Base-by-base conservation (phyloP, 768 basidiomycete species). In the Tephrocybe sp. region DNA sequence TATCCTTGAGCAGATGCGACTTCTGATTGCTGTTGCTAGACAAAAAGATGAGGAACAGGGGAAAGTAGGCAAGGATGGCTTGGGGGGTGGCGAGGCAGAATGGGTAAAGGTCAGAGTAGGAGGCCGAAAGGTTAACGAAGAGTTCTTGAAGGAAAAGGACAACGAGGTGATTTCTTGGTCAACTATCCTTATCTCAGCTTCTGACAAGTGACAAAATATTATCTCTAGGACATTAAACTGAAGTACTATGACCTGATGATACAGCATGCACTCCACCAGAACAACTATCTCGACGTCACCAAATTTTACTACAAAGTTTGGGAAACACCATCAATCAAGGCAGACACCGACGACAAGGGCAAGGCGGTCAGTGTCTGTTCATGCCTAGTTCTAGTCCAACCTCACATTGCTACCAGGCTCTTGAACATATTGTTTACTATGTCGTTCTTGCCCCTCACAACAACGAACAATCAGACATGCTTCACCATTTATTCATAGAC, bases 181-280 rank as follows among this genome's bases (percentile, higher is more conserved):
- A 4, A 36, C 20, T n/a, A n/a, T 16, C 16, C 13, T 20, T 14
- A 6, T 26, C 26, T 26, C 55, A 16, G 50, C 34, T 14, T 23
- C 41, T 54, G 48, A 52, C 43, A 10, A 30, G 26, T 19, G 55
- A 48, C 20, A 43, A 40, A 4, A 26, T 26, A 7, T 26, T 26
- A 26, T 26, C 9, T 31, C 4, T 64, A 98, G 94, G 93, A 91
- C 62, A 79, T 98, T 58, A 98, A 98, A 76, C 81, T 98, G 62
- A 92, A 91, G 63, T 98, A 85, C 67, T 98, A 98, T 68, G 87
- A 95, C 59, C 75, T 99, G 54, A 96, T 98, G 91, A 95, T 98
- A 48, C 89, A 94, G 68, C 87, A 93, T 61, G 92, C 92, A 17
- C 76, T 99, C 13, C 88, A 90, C 56, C 80, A 87, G 56, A 82